Percentiles rank a stretch among this genome's conserved stretches.
phyloP scores from a whole-genome alignment of 1,284 basidiomycete genomes.

The Cutaneotrichosporon sp. region DNA sequence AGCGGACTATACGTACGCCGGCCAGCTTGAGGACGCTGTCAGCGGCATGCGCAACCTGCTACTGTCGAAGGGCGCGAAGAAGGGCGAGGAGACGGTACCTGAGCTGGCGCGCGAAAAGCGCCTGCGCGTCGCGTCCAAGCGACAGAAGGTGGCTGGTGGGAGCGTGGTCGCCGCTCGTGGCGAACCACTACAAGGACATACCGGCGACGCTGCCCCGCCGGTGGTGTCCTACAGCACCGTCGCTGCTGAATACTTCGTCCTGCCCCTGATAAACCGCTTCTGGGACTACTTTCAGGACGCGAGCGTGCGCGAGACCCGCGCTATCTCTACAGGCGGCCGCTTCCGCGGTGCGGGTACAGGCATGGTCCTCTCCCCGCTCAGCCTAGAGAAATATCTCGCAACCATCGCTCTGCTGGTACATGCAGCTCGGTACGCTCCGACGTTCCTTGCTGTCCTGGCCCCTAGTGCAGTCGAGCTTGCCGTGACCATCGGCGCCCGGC shows the following conservation, averaged over 20 bases:
- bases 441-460: slow-evolving; percentile 74
- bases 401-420: slow-evolving; percentile 79
- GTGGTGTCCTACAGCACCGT: slow-evolving; percentile 64
- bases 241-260: slow-evolving; percentile 79
- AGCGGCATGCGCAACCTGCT: slow-evolving; percentile 37
- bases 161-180: slow-evolving; percentile 23
- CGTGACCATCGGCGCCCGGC: slow-evolving; percentile 69
- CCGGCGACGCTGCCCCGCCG: slow-evolving; percentile 19
- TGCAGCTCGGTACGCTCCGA: slow-evolving; percentile 70
- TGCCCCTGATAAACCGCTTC: slow-evolving; percentile 84
- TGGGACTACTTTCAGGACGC: slow-evolving; percentile 85
- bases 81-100: slow-evolving; percentile 56
- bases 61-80: slow-evolving; percentile 40
- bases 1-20: slow-evolving; percentile 23
- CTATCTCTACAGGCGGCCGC: slow-evolving; percentile 56
- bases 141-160: slow-evolving; percentile 34
- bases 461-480: slow-evolving; percentile 80
- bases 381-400: slow-evolving; percentile 70
- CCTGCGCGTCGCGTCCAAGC: slow-evolving; percentile 60
- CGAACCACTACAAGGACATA: slow-evolving; percentile 9
- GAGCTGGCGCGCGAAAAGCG: slow-evolving; percentile 68
- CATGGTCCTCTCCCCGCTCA: slow-evolving; percentile 71
- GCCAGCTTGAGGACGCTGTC: slow-evolving; percentile 43
- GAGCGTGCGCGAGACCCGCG: slow-evolving; percentile 68
- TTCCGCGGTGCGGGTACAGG: slow-evolving; percentile 75